Conservation (phyloP, 2,329 filamentous ascomycete species). For the Trichophyton mentagrophytes region DNA sequence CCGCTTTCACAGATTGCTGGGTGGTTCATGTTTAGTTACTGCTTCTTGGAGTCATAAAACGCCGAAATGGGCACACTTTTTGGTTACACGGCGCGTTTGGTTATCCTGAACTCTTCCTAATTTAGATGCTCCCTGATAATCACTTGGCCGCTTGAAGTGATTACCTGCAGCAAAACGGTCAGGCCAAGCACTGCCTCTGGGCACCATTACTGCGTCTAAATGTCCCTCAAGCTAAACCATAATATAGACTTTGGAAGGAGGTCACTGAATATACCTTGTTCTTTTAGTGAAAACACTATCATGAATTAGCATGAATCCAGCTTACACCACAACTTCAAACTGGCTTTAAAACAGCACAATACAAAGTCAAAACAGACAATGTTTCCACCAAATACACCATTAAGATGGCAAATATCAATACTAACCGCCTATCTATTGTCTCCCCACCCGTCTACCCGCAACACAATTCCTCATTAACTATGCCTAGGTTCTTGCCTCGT, state of each 20-base stretch:
- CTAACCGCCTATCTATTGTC: neutral
- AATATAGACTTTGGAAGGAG: neutral
- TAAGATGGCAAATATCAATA: neutral
- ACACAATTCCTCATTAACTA: conserved; percentile 1
- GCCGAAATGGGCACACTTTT: neutral
- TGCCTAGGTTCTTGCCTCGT: neutral
- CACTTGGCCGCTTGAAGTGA: neutral
- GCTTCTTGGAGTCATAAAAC: neutral
- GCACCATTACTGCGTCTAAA: neutral
- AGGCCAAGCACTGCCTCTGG: neutral
- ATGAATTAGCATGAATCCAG: neutral
- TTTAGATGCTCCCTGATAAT: neutral
- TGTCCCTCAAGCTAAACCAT: neutral
- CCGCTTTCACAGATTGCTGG: neutral
- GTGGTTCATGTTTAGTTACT: neutral
- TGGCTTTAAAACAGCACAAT: neutral
- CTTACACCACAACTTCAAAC: neutral
- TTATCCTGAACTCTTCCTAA: neutral
- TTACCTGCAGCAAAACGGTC: neutral
- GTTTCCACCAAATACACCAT: neutral
- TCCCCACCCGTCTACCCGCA: neutral
- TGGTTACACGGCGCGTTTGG: neutral
- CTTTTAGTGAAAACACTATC: neutral
- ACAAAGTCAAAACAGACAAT: neutral
- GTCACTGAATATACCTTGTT: neutral